Conservation (phyloP, 768 basidiomycete species). For the Russula ochroleuca region DNA sequence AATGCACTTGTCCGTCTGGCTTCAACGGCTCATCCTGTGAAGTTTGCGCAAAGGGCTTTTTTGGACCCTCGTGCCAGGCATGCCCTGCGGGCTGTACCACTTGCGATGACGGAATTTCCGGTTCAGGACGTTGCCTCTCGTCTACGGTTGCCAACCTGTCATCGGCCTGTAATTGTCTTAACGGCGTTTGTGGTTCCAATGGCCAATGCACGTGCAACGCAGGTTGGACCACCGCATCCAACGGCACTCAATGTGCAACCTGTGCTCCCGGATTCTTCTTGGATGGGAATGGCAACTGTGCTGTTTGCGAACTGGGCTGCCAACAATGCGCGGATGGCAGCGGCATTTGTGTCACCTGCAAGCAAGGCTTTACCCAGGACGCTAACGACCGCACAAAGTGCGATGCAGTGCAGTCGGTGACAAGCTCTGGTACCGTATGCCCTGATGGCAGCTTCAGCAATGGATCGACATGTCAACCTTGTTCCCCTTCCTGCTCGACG, state of each 20-base stretch:
- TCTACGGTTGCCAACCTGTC: conserved; percentile 48
- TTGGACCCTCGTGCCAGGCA: conserved; percentile 64
- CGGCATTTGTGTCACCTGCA: conserved; percentile 71
- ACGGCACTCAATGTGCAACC: conserved; percentile 72
- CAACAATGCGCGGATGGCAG: conserved; percentile 59
- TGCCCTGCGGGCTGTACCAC: conserved; percentile 64
- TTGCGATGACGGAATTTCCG: conserved; percentile 78
- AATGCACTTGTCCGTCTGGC: conserved; percentile 66
- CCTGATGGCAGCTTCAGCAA: conserved; percentile 63
- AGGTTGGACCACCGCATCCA: conserved; percentile 66
- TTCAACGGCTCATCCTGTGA: conserved; percentile 82
- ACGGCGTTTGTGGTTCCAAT: conserved; percentile 65
- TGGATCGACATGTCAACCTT: conserved; percentile 50
- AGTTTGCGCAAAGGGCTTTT: conserved; percentile 67
- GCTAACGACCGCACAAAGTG: conserved; percentile 66
- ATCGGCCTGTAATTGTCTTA: conserved; percentile 74
- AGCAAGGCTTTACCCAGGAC: conserved; percentile 62
- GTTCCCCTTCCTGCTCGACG: conserved; percentile 63
- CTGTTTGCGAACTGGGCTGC: conserved; percentile 75
- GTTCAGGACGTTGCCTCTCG: conserved; percentile 66
- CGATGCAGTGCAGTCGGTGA: conserved; percentile 46
- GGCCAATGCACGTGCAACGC: conserved; percentile 72
- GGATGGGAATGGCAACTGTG: conserved; percentile 59
- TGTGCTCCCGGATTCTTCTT: conserved; percentile 77
- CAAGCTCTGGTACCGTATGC: conserved; percentile 52